These are phyloP conservation scores for Thinopyrum elongatum DNA, from an alignment of 176 grass and related monocot species.

Conservation along the genomic window DNA sequence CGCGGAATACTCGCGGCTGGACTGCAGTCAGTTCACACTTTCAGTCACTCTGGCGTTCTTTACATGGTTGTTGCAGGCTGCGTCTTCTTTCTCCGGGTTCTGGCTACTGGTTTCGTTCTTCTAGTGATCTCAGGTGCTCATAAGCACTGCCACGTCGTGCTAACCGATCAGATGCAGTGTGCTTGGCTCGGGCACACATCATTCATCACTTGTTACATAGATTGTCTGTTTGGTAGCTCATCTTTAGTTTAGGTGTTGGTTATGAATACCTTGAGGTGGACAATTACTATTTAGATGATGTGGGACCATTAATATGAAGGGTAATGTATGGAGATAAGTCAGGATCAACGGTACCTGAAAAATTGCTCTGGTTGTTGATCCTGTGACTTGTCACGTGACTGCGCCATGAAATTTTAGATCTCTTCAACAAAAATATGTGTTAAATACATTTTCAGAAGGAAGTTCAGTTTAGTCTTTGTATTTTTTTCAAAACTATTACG, in stretches of 20 bases:
- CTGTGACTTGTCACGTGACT: neutral
- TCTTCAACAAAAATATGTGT: neutral
- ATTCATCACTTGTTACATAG: neutral
- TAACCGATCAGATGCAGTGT: neutral
- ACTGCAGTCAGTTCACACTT: neutral
- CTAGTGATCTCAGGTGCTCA: neutral
- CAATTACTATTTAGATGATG: neutral
- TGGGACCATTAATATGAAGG: neutral
- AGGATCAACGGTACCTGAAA: neutral
- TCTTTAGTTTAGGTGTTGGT: too few relatives aligned
- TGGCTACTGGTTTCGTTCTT: neutral
- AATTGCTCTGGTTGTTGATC: neutral
- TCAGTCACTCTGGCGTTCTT: neutral
- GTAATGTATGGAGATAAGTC: neutral
- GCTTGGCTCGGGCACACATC: neutral
- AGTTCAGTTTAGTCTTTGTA: neutral
- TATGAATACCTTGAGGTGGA: neutral
- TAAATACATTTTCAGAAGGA: neutral
- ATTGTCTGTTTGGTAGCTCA: neutral
- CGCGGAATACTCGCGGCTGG: neutral
- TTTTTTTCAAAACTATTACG: too few relatives aligned
- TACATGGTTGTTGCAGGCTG: neutral
- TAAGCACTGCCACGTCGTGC: neutral
- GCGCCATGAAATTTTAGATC: neutral
- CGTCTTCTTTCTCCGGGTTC: neutral